phyloP scores from a whole-genome alignment of 352 stramenopile genomes.

The Globisporangium nagaii region DNA sequence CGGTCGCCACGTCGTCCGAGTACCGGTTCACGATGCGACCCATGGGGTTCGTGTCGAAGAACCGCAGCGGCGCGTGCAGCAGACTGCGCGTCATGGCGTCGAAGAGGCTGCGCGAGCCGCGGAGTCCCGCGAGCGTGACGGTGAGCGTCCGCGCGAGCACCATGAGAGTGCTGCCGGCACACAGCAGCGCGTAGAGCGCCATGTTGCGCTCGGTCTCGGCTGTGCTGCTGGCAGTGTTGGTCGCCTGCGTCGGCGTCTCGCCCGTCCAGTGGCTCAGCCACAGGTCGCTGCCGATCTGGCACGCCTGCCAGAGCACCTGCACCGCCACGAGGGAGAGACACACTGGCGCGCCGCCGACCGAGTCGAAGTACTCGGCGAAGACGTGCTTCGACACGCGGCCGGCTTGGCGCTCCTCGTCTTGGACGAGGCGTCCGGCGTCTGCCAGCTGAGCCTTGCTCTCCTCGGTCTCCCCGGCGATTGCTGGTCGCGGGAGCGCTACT shows the following conservation, averaged over 20 bases:
- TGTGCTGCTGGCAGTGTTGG: neutral
- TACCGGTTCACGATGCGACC: conserved; percentile 89
- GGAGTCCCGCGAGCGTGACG: conserved; percentile 12
- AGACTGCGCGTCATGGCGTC: conserved; percentile 80
- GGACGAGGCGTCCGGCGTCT: neutral
- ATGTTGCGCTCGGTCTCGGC: neutral
- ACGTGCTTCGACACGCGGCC: neutral
- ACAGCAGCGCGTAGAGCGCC: neutral
- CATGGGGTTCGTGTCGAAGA: conserved; percentile 90
- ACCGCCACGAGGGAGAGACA: conserved; percentile 1
- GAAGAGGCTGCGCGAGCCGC: conserved; percentile 60
- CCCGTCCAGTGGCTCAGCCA: conserved; percentile 23
- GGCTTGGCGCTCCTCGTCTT: neutral
- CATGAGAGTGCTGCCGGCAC: neutral
- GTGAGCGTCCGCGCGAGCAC: neutral
- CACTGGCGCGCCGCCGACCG: neutral
- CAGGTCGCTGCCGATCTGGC: conserved; percentile 22
- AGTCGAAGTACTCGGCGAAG: neutral
- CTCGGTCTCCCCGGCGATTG: neutral
- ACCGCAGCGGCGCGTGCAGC: conserved; percentile 80
- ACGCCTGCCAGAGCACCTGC: conserved; percentile 18
- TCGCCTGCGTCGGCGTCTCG: conserved; percentile 1
- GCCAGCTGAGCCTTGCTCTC: neutral
- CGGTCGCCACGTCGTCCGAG: conserved; percentile 8
- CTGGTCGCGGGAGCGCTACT: too few relatives aligned